Evolutionary conservation across 108 stramenopile genomes (phyloP).

Genomic region (Nitzschia sp.): DNA sequence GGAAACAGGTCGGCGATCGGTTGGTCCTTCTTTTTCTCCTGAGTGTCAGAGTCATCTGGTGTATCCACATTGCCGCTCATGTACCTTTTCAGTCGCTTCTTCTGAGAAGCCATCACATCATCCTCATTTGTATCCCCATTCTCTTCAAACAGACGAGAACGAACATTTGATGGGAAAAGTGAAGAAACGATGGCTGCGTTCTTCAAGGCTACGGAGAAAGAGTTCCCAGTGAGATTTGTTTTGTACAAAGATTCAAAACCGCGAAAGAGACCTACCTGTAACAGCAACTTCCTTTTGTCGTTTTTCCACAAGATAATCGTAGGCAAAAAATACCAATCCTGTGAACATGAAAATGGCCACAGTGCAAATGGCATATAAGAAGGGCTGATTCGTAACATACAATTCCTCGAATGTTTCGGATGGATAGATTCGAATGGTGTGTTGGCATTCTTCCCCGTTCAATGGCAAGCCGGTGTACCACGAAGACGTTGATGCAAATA

Average conservation of each 20-base stretch:
- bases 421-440: constrained; percentile 49
- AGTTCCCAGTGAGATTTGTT: not conserved
- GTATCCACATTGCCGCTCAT: not conserved
- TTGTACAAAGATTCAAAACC: not conserved
- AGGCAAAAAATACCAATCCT: constrained; percentile 13
- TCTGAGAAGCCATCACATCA: not conserved
- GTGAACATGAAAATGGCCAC: constrained; percentile 23
- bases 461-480: constrained; percentile 20
- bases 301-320: constrained; percentile 32
- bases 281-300: constrained; percentile 34
- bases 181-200: constrained; percentile 28
- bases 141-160: not conserved
- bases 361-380: not conserved
- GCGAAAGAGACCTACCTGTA: constrained; percentile 1
- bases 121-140: not conserved
- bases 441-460: constrained; percentile 27
- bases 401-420: constrained; percentile 37
- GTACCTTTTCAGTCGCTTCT: not conserved
- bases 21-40: not conserved
- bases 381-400: constrained; percentile 28
- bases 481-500: not conserved
- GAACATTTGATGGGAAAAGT: constrained; percentile 22
- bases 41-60: not conserved
- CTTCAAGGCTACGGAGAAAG: constrained; percentile 3
- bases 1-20: constrained; percentile 26